Evolutionary conservation across 31 red algal species (phyloP), one percentile per base, ranked within the genome.

Genomic region (Odonthalia washingtoniensis): DNA sequence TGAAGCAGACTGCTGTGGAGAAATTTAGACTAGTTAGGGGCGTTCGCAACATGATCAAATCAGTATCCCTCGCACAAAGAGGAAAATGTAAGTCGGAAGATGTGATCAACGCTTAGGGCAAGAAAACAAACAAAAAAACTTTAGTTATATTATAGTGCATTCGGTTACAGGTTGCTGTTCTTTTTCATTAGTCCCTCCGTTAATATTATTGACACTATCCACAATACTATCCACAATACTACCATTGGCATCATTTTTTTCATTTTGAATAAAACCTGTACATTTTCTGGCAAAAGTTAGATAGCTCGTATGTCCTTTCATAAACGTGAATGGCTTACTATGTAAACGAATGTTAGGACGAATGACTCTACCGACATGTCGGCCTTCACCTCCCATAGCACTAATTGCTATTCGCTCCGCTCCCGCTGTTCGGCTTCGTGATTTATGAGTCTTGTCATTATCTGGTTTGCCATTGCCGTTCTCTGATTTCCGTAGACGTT

Each of bases 301-400:
- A 41, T 88, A 95, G 82, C 93, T 95, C 17, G 93, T 95, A 63
- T 95, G 93, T 37, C 85, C 85, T 83, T 92, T 95, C 78, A 95
- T 90, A 38, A 60, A 21, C 27, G 60, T 40, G 63, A 85, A 91
- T 44, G 89, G 89, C 12, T 63, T n/a, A 30, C 44, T 74, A 12
- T 77, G 75, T 43, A 91, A 32, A 31, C 61, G 36, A 27, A 64
- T 72, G 16, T 26, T 53, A 64, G 77, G 27, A 3, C 89, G 75
- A 18, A 91, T 0, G 35, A 91, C 89, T 16, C 89, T 68, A 17
- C 89, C 89, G 17, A 76, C 72, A 64, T 85, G 89, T 3, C 81
- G 62, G 1, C 63, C 66, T 34, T 76, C 57, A 3, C 31, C 5
- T 31, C n/a, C 30, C 40, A 34, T 46, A 12, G 26, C 70, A n/a